phyloP scores from a whole-genome alignment of 1,284 basidiomycete genomes.

The Ceratobasidium sp. region DNA sequence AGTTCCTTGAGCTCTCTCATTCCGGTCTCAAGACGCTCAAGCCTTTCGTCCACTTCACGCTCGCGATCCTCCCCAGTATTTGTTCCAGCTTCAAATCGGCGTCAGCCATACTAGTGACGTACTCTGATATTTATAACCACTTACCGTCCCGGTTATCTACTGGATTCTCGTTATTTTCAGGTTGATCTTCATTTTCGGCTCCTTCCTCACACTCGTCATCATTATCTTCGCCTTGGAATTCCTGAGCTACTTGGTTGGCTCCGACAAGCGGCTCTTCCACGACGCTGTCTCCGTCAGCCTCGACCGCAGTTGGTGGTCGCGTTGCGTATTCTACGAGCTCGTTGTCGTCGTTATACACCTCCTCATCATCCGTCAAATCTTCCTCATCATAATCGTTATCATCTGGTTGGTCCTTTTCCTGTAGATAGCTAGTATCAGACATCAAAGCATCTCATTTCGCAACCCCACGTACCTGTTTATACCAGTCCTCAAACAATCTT shows the following conservation, averaged over 20 bases:
- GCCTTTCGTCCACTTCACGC: not conserved
- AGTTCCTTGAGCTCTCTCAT: conserved; percentile 21
- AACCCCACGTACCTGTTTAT: not conserved
- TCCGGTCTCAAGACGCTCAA: conserved; percentile 2
- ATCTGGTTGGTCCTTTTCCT: conserved; percentile 16
- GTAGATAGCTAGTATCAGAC: not conserved
- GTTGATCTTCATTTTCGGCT: not conserved
- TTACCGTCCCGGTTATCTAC: too few species aligned
- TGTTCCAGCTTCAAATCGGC: not conserved
- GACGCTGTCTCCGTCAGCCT: not conserved
- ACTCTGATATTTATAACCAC: too few species aligned
- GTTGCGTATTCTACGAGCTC: conserved; percentile 26
- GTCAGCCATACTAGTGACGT: not conserved
- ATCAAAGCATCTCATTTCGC: not conserved
- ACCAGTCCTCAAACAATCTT: conserved; percentile 32
- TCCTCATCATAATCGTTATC: conserved; percentile 22
- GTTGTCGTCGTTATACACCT: not conserved
- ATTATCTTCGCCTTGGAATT: conserved; percentile 9
- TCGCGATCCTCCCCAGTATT: not conserved
- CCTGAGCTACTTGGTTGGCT: not conserved
- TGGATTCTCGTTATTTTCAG: too few species aligned
- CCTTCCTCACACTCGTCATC: not conserved
- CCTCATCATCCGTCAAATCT: conserved; percentile 8
- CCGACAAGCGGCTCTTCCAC: not conserved
- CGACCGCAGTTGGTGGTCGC: conserved; percentile 11